Percentiles rank a stretch among this genome's conserved stretches.
Conservation (phyloP, 805 yeast genomes). For the Lipomyces yamadae region DNA sequence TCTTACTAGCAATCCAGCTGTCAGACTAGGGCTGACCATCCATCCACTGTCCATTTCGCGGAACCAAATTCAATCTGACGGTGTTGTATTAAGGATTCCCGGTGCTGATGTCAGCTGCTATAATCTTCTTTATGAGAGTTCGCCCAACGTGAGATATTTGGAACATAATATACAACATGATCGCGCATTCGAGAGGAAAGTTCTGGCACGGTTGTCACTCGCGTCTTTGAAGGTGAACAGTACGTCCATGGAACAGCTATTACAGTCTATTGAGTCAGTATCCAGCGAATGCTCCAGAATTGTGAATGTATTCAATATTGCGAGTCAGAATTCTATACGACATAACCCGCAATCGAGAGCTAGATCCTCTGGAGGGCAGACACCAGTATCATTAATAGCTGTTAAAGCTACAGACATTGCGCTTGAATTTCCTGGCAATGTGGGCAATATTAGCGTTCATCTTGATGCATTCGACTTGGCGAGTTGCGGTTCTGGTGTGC, state of each 20-base stretch:
- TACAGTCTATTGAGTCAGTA: constrained; percentile 5
- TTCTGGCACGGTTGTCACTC: constrained; percentile 10
- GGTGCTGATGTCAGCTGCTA: constrained; percentile 15
- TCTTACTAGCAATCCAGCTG: constrained; percentile 4
- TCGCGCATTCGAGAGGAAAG: neutral
- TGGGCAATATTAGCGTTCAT: constrained; percentile 11
- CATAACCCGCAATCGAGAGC: constrained; percentile 1
- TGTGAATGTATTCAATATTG: neutral
- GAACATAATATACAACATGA: constrained; percentile 13
- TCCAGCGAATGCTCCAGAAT: constrained; percentile 11
- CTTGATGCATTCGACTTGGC: constrained; percentile 12
- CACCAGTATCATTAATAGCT: constrained; percentile 5
- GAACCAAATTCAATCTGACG: constrained; percentile 9
- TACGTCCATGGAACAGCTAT: constrained; percentile 8
- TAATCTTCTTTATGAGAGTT: constrained; percentile 6
- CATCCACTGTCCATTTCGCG: constrained; percentile 13
- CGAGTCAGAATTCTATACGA: neutral
- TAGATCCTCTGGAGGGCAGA: constrained; percentile 10
- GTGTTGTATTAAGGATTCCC: constrained; percentile 9
- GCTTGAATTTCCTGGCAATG: constrained; percentile 13
- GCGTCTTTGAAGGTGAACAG: constrained; percentile 15
- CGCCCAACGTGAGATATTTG: constrained; percentile 6
- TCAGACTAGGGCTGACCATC: constrained; percentile 1
- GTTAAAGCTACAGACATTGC: constrained; percentile 4
- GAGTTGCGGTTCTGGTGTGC: constrained; percentile 7